Conservation (phyloP, 2,329 filamentous ascomycete genomes). For the Colletotrichum tanaceti region DNA sequence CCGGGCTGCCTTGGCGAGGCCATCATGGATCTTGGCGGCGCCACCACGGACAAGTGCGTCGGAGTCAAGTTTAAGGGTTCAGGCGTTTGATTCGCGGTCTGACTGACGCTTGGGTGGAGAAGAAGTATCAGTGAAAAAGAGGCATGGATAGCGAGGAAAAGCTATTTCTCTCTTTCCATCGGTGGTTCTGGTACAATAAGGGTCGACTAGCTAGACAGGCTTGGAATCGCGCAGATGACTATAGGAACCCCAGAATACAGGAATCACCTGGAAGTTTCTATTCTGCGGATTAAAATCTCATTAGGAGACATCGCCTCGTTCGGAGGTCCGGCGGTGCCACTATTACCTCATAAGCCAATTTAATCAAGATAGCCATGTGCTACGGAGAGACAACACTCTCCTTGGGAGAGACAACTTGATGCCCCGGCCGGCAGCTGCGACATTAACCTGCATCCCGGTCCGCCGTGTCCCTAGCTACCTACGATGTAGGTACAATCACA, state of each 20-base stretch:
- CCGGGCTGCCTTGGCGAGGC: slow-evolving; percentile 2
- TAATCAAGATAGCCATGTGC: too few species aligned
- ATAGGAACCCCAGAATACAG: too few species aligned
- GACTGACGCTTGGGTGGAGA: background rate
- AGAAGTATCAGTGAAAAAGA: background rate
- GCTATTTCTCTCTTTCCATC: background rate
- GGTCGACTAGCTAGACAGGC: background rate
- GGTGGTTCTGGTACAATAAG: too few species aligned
- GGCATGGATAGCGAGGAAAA: background rate
- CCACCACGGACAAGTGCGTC: background rate
- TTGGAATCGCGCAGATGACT: background rate
- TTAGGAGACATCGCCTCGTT: too few species aligned
- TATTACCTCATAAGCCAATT: too few species aligned
- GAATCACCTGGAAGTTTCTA: too few species aligned
- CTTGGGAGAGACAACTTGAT: too few species aligned
- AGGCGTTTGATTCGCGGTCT: background rate
- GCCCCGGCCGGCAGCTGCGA: too few species aligned
- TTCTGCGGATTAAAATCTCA: too few species aligned
- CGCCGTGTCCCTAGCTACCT: background rate
- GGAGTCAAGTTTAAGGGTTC: background rate
- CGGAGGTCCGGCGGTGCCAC: too few species aligned
- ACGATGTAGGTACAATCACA: too few species aligned
- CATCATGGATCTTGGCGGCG: background rate
- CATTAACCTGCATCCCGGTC: background rate
- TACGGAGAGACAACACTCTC: too few species aligned